Evolutionary conservation across 2,329 filamentous ascomycete species (phyloP), one percentile per base, ranked within the genome.

Genomic region (Lasiodiplodia citricola): DNA sequence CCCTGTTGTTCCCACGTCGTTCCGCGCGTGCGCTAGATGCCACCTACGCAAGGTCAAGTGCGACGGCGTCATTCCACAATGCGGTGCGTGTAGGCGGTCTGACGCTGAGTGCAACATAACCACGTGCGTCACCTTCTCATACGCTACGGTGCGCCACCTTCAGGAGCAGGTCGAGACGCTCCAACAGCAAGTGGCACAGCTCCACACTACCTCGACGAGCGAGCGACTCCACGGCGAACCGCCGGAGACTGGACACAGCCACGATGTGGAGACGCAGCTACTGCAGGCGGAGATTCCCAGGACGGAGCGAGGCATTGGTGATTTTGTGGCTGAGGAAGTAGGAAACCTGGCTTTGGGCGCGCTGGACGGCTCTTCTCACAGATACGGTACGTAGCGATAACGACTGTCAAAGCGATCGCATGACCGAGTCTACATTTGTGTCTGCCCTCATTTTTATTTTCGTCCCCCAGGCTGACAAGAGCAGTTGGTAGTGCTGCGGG

Each of bases 211-310:
- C 35, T 35, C 55, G 4, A 38, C 55, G 35, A 57, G 55, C 18
- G 21, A 31, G 16, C 31, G 55, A 41, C 13, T 57, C 35, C 31
- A 41, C 18, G 38, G 55, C 35, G 55, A 41, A 21, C 55, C 55
- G 10, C 35, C 41, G 21, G 55, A 57, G 28, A 35, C 55, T 41
- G 55, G 38, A 23, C 55, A 57, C n/a, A 31, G 55, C 5, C n/a
- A 41, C 55, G 55, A 57, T 23, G 55, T 57, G 55, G 55, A 57
- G 31, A 57, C 55, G 21, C 55, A 57, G 35, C 55, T 57, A 38
- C 55, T 57, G n/a, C 55, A 57, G 31, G 38, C 55, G 35, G 55
- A 35, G 21, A 57, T 57, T 23, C 18, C 55, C 35, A 35, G 55
- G 31, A 41, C 55, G 31, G 55, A 57, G 18, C 55, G 35, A 23